Evolutionary conservation across 2,329 filamentous ascomycete species (phyloP).

Genomic region (Hypocreales sp.): DNA sequence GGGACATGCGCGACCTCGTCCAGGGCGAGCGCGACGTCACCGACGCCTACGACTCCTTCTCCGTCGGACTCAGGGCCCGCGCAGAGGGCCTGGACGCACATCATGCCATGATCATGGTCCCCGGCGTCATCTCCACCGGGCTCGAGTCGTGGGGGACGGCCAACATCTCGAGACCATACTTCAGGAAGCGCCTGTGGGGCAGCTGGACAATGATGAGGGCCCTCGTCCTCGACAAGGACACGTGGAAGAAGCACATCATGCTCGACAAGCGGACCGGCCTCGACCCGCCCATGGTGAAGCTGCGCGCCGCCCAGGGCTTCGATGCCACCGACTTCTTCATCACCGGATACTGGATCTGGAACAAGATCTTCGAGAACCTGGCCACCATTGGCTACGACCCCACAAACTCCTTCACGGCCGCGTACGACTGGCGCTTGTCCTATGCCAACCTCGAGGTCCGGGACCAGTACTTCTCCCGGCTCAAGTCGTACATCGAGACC

Average conservation of each 20-base stretch:
- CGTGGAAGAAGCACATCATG: slow-evolving; percentile 96
- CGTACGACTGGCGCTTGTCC: slow-evolving; percentile 83
- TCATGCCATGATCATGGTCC: slow-evolving; percentile 92
- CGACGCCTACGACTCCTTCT: slow-evolving; percentile 85
- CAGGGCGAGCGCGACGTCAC: slow-evolving; percentile 71
- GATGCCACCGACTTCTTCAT: slow-evolving; percentile 95
- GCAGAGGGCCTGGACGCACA: slow-evolving; percentile 66
- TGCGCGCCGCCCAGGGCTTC: slow-evolving; percentile 88
- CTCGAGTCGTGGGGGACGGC: slow-evolving; percentile 94
- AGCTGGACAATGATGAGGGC: slow-evolving; percentile 99
- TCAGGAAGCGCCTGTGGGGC: slow-evolving; percentile 88
- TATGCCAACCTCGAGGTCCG: slow-evolving; percentile 80
- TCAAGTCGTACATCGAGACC: slow-evolving; percentile 83
- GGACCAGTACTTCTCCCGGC: slow-evolving; percentile 83
- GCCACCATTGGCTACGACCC: slow-evolving; percentile 94
- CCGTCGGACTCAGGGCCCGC: slow-evolving; percentile 71
- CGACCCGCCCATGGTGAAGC: slow-evolving; percentile 78
- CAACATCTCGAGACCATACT: slow-evolving; percentile 74
- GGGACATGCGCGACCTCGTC: slow-evolving; percentile 73
- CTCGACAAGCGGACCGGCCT: slow-evolving; percentile 81
- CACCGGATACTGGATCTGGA: slow-evolving; percentile 95
- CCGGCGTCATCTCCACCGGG: slow-evolving; percentile 92
- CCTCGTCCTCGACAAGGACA: slow-evolving; percentile 79
- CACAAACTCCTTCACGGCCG: slow-evolving; percentile 52
- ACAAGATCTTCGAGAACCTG: slow-evolving; percentile 93